Evolutionary conservation across 2,329 filamentous ascomycete genomes (phyloP).

Genomic region (Alternaria burnsii): DNA sequence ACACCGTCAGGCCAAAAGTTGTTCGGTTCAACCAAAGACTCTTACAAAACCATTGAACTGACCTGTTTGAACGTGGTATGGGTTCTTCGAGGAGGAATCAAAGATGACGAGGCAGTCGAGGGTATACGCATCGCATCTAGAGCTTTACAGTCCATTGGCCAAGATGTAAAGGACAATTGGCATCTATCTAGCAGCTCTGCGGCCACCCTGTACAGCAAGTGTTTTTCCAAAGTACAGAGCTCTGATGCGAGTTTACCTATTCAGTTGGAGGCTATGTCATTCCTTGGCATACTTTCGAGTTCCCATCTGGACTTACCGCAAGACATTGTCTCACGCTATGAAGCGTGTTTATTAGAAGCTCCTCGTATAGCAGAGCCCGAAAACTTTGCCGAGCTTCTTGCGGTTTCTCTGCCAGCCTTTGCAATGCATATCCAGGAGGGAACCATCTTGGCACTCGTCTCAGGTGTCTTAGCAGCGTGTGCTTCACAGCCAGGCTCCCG

Average conservation of each 20-base stretch:
- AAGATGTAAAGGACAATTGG: conserved; percentile 33
- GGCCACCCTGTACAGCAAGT: conserved; percentile 34
- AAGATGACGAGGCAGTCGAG: conserved; percentile 40
- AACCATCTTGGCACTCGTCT: conserved; percentile 25
- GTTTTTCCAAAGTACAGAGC: conserved; percentile 39
- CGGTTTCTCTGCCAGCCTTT: conserved; percentile 36
- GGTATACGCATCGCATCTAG: conserved; percentile 46
- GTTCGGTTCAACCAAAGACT: conserved; percentile 35
- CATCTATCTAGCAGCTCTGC: conserved; percentile 25
- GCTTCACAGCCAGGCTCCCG: conserved; percentile 9
- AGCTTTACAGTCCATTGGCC: conserved; percentile 35
- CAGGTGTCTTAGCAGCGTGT: conserved; percentile 25
- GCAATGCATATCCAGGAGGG: conserved; percentile 36
- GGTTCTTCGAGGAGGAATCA: conserved; percentile 34
- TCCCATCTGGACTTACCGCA: conserved; percentile 21
- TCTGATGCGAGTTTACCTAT: conserved; percentile 27
- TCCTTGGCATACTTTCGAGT: conserved; percentile 40
- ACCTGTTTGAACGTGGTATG: conserved; percentile 44
- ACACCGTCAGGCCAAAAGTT: conserved; percentile 44
- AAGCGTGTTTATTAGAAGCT: conserved; percentile 23
- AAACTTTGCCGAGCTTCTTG: conserved; percentile 27
- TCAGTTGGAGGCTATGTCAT: conserved; percentile 42
- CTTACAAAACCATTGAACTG: conserved; percentile 43
- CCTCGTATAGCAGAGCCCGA: conserved; percentile 19
- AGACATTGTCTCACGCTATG: conserved; percentile 34